These are phyloP conservation scores for Trichophyton simii DNA, from an alignment of 2,329 filamentous ascomycete species.

Conservation along the genomic window DNA sequence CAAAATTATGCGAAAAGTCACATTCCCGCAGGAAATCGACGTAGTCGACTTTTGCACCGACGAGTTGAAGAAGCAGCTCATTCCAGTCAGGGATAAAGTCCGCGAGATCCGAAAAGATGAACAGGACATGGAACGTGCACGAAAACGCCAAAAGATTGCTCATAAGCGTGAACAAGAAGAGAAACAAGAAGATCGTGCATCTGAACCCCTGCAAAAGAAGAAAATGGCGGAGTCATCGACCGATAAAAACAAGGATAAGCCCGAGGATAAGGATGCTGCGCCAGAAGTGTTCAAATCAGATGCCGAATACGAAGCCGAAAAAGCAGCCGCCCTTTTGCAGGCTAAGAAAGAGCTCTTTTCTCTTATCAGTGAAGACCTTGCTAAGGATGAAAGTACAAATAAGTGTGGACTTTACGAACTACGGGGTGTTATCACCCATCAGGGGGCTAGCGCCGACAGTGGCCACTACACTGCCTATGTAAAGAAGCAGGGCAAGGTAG, in stretches of 20 bases:
- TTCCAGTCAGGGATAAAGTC: constrained; percentile 93
- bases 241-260: constrained; percentile 46
- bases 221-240: constrained; percentile 37
- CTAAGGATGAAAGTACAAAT: constrained; percentile 70
- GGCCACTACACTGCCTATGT: constrained; percentile 97
- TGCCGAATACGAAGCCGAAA: constrained; percentile 80
- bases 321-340: constrained; percentile 56
- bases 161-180: constrained; percentile 44
- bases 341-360: constrained; percentile 81
- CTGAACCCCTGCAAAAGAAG: constrained; percentile 37
- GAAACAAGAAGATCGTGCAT: constrained; percentile 21
- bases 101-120: constrained; percentile 91
- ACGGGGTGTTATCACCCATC: constrained; percentile 85
- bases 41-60: constrained; percentile 92
- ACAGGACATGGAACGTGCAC: constrained; percentile 77
- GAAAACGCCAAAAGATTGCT: constrained; percentile 76
- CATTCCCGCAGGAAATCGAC: constrained; percentile 86
- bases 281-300: constrained; percentile 75
- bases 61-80: constrained; percentile 64
- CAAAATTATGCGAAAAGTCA: constrained; percentile 98
- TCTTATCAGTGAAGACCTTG: constrained; percentile 62
- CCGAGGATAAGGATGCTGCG: constrained; percentile 62
- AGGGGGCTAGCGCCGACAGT: constrained; percentile 91
- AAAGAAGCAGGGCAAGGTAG: constrained; percentile 65
- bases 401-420: constrained; percentile 93